phyloP scores from a whole-genome alignment of 768 basidiomycete genomes.

The Tricholoma hemisulphureum region DNA sequence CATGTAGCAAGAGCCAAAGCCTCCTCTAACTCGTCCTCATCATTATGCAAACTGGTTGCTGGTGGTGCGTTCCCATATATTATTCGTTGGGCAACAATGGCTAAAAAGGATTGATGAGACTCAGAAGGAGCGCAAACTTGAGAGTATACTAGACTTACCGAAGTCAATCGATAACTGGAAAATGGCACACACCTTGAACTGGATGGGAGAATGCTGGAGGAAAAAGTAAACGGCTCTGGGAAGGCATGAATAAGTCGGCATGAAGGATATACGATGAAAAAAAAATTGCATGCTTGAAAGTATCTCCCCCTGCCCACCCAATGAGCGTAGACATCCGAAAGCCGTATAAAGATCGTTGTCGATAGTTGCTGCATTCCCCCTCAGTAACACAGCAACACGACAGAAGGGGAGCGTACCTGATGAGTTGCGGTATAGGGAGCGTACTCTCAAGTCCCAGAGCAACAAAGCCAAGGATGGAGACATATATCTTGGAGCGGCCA shows the following conservation, averaged over 20 bases:
- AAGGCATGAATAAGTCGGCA: not conserved
- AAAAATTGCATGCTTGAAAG: conserved; percentile 65
- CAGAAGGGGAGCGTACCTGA: conserved; percentile 50
- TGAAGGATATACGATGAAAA: conserved; percentile 1
- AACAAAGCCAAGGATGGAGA: conserved; percentile 67
- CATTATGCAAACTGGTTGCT: conserved; percentile 43
- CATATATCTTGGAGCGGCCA: conserved; percentile 56
- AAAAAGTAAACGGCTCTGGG: conserved; percentile 79
- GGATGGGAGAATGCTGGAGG: conserved; percentile 64
- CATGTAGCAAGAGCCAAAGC: conserved; percentile 53
- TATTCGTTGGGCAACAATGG: conserved; percentile 71
- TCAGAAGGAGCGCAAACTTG: not conserved
- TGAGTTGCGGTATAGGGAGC: conserved; percentile 80
- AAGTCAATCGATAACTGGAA: conserved; percentile 81
- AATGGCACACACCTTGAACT: conserved; percentile 80
- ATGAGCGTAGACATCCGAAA: conserved; percentile 80
- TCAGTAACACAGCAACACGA: not conserved
- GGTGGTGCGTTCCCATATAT: conserved; percentile 72
- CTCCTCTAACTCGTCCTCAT: conserved; percentile 74
- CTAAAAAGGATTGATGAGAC: conserved; percentile 39
- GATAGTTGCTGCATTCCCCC: conserved; percentile 59
- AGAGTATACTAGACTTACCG: conserved; percentile 45
- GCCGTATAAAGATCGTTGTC: conserved; percentile 76
- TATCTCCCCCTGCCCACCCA: conserved; percentile 83
- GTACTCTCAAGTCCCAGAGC: conserved; percentile 84